These are phyloP conservation scores for Penicillium subrubescens DNA, from an alignment of 495 filamentous ascomycete species.

Conservation along the genomic window DNA sequence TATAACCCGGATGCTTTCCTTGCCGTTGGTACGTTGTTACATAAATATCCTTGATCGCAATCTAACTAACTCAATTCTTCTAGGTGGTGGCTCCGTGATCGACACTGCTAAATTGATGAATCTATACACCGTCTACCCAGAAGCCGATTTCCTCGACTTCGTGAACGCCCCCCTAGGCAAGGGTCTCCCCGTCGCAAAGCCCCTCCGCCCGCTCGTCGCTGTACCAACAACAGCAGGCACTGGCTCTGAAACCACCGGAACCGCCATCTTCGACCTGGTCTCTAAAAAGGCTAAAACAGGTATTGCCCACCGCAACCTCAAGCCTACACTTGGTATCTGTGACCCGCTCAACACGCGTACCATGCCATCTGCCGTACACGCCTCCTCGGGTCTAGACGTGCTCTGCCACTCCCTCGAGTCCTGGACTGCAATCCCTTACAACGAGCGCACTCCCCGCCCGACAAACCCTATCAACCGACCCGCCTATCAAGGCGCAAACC, in stretches of 20 bases:
- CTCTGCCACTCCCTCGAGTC: constrained; percentile 92
- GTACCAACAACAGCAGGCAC: constrained; percentile 96
- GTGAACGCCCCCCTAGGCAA: constrained; percentile 94
- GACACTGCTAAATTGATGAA: constrained; percentile 99
- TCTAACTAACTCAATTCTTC: constrained; percentile 3
- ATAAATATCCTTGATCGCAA: background rate
- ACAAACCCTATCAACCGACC: constrained; percentile 88
- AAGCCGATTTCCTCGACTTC: constrained; percentile 93
- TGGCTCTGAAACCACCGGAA: constrained; percentile 93
- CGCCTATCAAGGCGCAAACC: constrained; percentile 96
- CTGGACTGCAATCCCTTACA: constrained; percentile 95
- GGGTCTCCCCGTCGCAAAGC: constrained; percentile 76
- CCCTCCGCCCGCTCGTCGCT: constrained; percentile 83
- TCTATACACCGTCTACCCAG: constrained; percentile 83
- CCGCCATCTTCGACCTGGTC: constrained; percentile 95
- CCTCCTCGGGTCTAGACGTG: constrained; percentile 87
- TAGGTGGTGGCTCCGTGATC: constrained; percentile 76
- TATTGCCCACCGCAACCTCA: constrained; percentile 90
- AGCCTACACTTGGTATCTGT: constrained; percentile 93
- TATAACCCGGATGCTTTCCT: constrained; percentile 85
- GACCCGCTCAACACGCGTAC: constrained; percentile 93
- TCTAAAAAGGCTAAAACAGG: constrained; percentile 89
- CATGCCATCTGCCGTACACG: constrained; percentile 91
- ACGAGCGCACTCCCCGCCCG: constrained; percentile 79
- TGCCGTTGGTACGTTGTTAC: constrained; percentile 70